phyloP scores from a whole-genome alignment of 495 filamentous ascomycete genomes.

The Penicillium silybi region DNA sequence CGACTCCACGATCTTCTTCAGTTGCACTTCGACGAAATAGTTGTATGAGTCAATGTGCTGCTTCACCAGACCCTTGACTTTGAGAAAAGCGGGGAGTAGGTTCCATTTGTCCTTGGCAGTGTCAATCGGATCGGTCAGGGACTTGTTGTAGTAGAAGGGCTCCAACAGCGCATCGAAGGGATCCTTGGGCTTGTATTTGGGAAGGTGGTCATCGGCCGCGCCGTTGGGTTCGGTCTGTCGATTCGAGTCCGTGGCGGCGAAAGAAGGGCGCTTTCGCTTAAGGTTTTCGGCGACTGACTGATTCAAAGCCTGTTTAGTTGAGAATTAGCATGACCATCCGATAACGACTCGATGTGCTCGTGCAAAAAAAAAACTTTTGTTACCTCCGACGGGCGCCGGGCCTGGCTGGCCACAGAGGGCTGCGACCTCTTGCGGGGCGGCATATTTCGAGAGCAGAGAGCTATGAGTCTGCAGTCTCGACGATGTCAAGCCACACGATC shows the following conservation, averaged over 20 bases:
- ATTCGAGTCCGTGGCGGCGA: conserved; percentile 10
- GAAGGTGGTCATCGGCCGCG: conserved; percentile 2
- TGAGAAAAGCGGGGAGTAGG: conserved; percentile 89
- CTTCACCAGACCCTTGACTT: conserved; percentile 93
- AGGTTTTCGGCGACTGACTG: conserved; percentile 5
- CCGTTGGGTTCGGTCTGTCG: conserved; percentile 3
- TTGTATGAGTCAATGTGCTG: conserved; percentile 99
- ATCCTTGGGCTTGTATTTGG: conserved; percentile 36
- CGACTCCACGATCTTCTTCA: conserved; percentile 92
- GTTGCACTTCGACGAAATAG: conserved; percentile 89
- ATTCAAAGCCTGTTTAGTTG: not conserved
- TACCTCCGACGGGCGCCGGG: conserved; percentile 26
- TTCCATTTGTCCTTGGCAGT: conserved; percentile 97
- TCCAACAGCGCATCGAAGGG: conserved; percentile 83
- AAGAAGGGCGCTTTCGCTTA: conserved; percentile 17
- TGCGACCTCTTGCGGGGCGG: conserved; percentile 31
- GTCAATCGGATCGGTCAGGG: conserved; percentile 85
- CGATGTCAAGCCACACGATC: conserved; percentile 11
- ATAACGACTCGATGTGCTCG: not conserved
- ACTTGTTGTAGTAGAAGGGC: conserved; percentile 95
- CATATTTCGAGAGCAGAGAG: conserved; percentile 15
- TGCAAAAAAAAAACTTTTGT: conserved; percentile 33
- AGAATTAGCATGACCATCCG: conserved; percentile 4
- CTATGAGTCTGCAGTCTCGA: not conserved
- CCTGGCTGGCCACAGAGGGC: conserved; percentile 21